Evolutionary conservation across 148 eudicot genomes (phyloP).

Genomic region (Vaccinium myrtillus): DNA sequence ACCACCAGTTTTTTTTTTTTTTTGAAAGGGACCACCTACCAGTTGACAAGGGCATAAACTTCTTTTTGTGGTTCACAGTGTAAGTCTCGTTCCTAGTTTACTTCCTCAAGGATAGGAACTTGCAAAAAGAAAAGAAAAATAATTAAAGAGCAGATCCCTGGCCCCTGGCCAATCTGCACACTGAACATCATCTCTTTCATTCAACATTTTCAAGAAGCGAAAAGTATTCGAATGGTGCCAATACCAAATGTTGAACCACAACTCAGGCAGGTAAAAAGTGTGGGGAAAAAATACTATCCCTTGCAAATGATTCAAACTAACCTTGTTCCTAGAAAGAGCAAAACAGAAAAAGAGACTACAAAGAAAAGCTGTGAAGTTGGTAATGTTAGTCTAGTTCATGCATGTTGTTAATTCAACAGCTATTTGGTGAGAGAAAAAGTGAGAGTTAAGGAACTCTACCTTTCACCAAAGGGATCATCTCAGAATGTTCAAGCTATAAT

Average conservation of each 20-base stretch:
- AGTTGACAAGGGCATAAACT: background rate
- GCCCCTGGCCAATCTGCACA: background rate
- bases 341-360: background rate
- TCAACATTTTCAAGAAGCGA: background rate
- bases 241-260: background rate
- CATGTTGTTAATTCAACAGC: background rate
- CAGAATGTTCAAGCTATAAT: background rate
- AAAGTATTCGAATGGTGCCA: background rate
- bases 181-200: background rate
- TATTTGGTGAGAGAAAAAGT: background rate
- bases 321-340: background rate
- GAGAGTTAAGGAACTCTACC: background rate
- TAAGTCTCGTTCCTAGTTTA: background rate
- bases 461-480: background rate
- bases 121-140: background rate
- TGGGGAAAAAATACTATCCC: background rate
- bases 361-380: background rate
- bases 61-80: background rate
- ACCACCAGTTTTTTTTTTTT: background rate
- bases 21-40: background rate
- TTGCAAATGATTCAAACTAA: slow-evolving; percentile 1
- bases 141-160: background rate
- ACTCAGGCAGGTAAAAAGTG: background rate
- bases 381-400: background rate
- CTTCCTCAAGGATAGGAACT: background rate